Percentiles rank a stretch among this genome's conserved stretches.
phyloP scores from a whole-genome alignment of 2,329 filamentous ascomycete genomes.

The Colletotrichum endophyticum region DNA sequence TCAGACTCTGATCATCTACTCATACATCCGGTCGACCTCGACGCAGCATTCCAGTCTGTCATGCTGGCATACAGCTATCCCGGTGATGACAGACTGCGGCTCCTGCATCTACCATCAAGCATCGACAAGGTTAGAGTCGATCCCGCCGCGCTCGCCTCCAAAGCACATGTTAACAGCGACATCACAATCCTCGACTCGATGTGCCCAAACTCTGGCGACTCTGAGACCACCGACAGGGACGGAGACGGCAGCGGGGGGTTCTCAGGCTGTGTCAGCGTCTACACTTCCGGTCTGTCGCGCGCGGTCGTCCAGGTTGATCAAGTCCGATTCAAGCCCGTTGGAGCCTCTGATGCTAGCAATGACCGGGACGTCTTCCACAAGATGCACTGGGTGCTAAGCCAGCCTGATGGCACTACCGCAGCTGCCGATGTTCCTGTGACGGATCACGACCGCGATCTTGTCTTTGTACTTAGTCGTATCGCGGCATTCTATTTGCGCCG shows the following conservation, averaged over 20 bases:
- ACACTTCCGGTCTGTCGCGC: slow-evolving; percentile 5
- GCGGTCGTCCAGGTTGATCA: slow-evolving; percentile 23
- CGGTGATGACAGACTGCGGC: slow-evolving; percentile 31
- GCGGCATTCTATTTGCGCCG: slow-evolving; percentile 27
- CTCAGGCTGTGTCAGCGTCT: slow-evolving; percentile 16
- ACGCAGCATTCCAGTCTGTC: slow-evolving; percentile 34
- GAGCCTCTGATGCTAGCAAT: slow-evolving; percentile 3
- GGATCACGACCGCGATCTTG: slow-evolving; percentile 13
- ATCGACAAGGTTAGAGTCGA: slow-evolving; percentile 27
- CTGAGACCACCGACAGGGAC: neutral
- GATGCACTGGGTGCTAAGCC: neutral
- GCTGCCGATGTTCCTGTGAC: neutral
- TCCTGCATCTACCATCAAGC: slow-evolving; percentile 30
- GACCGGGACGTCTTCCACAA: neutral
- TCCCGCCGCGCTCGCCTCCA: neutral
- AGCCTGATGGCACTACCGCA: neutral
- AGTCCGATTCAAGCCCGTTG: slow-evolving; percentile 21
- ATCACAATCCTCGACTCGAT: neutral
- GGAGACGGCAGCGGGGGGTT: neutral
- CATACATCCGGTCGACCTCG: slow-evolving; percentile 35
- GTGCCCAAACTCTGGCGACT: neutral
- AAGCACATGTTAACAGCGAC: neutral
- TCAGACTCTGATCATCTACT: slow-evolving; percentile 13
- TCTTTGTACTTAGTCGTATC: slow-evolving; percentile 23
- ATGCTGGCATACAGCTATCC: slow-evolving; percentile 33